These are phyloP conservation scores for Giardia muris DNA, from an alignment of 208 protist genomes.

Conservation along the genomic window DNA sequence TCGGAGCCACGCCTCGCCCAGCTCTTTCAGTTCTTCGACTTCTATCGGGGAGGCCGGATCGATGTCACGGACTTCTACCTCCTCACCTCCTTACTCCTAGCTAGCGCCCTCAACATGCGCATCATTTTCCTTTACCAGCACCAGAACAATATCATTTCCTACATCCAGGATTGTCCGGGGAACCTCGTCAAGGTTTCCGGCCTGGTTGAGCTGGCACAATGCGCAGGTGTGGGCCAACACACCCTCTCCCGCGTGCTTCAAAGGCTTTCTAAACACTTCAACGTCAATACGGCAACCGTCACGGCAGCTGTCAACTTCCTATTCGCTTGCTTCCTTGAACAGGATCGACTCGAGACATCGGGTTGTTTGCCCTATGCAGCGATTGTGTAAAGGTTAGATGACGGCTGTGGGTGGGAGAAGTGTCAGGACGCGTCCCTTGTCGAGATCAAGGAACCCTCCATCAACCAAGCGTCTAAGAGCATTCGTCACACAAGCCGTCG, in stretches of 20 bases:
- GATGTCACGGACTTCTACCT: neutral
- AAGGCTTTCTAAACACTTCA: neutral
- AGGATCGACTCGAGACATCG: neutral
- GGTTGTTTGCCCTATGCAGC: neutral
- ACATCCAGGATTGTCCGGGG: neutral
- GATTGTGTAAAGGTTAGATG: too few species aligned
- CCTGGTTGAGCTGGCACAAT: neutral
- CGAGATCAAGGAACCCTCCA: too few species aligned
- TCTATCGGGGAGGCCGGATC: neutral
- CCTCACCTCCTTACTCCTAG: neutral
- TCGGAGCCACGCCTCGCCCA: neutral
- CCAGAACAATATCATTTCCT: neutral
- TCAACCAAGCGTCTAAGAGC: too few species aligned
- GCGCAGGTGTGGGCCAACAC: neutral
- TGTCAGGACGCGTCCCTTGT: too few species aligned
- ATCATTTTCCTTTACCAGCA: neutral
- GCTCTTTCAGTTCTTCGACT: neutral
- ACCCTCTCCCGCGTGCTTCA: neutral
- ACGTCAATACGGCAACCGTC: neutral
- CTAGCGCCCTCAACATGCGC: neutral
- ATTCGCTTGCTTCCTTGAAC: neutral
- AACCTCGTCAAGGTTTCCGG: neutral
- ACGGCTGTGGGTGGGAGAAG: too few species aligned
- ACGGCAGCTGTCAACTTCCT: neutral
- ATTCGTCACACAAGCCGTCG: too few species aligned